These are phyloP conservation scores for Zygosaccharomyces pseudorouxii DNA, from an alignment of 805 yeast genomes.

Conservation along the genomic window DNA sequence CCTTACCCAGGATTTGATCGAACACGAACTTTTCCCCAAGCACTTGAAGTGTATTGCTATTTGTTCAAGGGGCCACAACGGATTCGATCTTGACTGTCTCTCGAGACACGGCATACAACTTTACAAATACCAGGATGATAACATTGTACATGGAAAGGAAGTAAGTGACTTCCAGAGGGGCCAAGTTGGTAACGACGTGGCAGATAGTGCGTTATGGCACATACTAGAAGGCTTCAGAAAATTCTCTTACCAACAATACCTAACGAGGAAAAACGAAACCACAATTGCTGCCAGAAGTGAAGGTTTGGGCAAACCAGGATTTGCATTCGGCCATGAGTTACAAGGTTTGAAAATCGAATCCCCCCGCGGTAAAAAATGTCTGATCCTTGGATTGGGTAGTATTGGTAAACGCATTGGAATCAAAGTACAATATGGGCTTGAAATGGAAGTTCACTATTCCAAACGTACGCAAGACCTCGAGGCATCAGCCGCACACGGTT, in stretches of 20 bases:
- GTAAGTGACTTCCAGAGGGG: conserved; percentile 16
- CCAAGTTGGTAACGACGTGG: conserved; percentile 59
- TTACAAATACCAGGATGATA: conserved; percentile 39
- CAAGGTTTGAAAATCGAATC: conserved; percentile 33
- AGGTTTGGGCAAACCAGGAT: conserved; percentile 19
- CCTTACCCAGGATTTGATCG: conserved; percentile 41
- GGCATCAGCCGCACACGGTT: conserved; percentile 32
- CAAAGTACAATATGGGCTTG: conserved; percentile 45
- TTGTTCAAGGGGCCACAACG: conserved; percentile 57
- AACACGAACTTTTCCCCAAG: conserved; percentile 38
- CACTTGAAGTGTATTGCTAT: conserved; percentile 45
- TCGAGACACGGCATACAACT: conserved; percentile 39
- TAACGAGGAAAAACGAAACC: conserved; percentile 34
- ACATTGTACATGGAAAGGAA: conserved; percentile 2
- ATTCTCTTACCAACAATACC: conserved; percentile 38
- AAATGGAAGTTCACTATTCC: conserved; percentile 55
- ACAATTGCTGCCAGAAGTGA: conserved; percentile 40
- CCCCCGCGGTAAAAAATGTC: conserved; percentile 49
- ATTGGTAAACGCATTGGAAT: conserved; percentile 53
- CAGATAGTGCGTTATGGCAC: conserved; percentile 57
- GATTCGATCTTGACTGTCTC: conserved; percentile 43
- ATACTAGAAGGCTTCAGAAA: conserved; percentile 51
- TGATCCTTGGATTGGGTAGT: conserved; percentile 57
- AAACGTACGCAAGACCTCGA: conserved; percentile 41
- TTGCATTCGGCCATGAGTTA: conserved; percentile 39